phyloP scores from a whole-genome alignment of 306 rosid genomes.

The Cucurbita ficifolia region DNA sequence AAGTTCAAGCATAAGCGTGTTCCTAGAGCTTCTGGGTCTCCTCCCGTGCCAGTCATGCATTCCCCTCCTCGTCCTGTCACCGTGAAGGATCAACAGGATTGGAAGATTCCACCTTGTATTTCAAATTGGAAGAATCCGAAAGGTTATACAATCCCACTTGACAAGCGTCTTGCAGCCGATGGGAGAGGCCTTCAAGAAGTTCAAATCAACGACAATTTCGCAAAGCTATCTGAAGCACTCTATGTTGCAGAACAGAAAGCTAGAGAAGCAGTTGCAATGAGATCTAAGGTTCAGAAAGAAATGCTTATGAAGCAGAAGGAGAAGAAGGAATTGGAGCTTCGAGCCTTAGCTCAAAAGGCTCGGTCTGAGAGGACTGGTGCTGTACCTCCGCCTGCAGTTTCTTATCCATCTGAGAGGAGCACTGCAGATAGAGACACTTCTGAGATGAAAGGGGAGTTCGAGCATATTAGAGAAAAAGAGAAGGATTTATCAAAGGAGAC shows the following conservation, averaged over 20 bases:
- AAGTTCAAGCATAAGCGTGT: slow-evolving; percentile 92
- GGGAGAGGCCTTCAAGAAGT: slow-evolving; percentile 86
- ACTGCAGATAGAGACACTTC: slow-evolving; percentile 20
- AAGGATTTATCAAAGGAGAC: slow-evolving; percentile 41
- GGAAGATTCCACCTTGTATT: slow-evolving; percentile 91
- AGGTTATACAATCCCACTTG: slow-evolving; percentile 84
- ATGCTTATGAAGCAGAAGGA: slow-evolving; percentile 79
- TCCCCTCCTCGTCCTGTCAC: slow-evolving; percentile 88
- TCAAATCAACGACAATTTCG: slow-evolving; percentile 74
- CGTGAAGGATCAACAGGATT: slow-evolving; percentile 82
- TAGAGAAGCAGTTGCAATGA: slow-evolving; percentile 78
- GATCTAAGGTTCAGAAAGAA: slow-evolving; percentile 85
- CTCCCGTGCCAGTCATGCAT: slow-evolving; percentile 85
- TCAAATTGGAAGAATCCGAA: slow-evolving; percentile 94
- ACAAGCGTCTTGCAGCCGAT: slow-evolving; percentile 80
- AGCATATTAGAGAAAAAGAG: slow-evolving; percentile 40
- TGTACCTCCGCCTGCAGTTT: slow-evolving; percentile 31
- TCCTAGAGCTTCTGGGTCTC: slow-evolving; percentile 77
- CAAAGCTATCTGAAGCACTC: slow-evolving; percentile 69
- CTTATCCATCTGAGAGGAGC: slow-evolving; percentile 28
- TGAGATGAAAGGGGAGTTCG: slow-evolving; percentile 43
- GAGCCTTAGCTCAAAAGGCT: slow-evolving; percentile 69
- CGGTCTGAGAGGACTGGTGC: slow-evolving; percentile 71
- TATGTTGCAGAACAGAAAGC: slow-evolving; percentile 93
- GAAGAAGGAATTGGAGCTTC: slow-evolving; percentile 65